Evolutionary conservation across 352 stramenopile species (phyloP), one percentile per base, ranked within the genome.

Genomic region (Phytopythium boreale): DNA sequence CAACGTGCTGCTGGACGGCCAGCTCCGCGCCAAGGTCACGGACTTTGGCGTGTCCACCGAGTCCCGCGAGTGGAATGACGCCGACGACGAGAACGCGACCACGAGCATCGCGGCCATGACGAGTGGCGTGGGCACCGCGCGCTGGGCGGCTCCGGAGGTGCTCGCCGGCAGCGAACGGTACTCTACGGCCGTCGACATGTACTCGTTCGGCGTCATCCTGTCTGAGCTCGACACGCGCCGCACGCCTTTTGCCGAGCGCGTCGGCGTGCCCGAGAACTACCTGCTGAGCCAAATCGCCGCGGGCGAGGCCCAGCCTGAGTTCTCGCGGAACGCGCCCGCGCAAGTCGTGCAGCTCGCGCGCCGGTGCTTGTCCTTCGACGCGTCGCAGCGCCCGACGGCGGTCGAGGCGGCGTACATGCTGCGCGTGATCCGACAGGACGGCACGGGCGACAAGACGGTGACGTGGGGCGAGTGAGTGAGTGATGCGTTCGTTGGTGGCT

Each of bases 131-230:
- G 79, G 77, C 26, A 88, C 79, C 3, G 77, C 76, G 36, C 77
- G 75, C 37, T 87, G 79, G 79, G 63, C 75, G 6, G 75, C 79
- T 9, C 77, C 79, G 1, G 79, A 88, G 56, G 47, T 83, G 56
- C 67, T 96, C n/a, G 55, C 66, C 3, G 83, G 84, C 19, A 67
- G 67, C 44, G 70, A 63, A 36, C 80, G 90, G 55, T 73, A 72
- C 61, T 61, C 72, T 15, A 64, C 67, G 10, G 65, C 72, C 0
- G 66, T 82, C 2, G 74, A 83, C 59, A 72, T 85, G 4, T 85
- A 83, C 63, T 79, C 76, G 22, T 67, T 82, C 39, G 76, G 76
- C 17, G 74, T 84, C 24, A 77, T 84, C 50, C 62, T 84, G 17
- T 74, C 71, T 4, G 76, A 84, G 66, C 69, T 84, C n/a, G 76